Conservation (phyloP, 2,329 filamentous ascomycete species). For the Calonectria fujianensis region DNA sequence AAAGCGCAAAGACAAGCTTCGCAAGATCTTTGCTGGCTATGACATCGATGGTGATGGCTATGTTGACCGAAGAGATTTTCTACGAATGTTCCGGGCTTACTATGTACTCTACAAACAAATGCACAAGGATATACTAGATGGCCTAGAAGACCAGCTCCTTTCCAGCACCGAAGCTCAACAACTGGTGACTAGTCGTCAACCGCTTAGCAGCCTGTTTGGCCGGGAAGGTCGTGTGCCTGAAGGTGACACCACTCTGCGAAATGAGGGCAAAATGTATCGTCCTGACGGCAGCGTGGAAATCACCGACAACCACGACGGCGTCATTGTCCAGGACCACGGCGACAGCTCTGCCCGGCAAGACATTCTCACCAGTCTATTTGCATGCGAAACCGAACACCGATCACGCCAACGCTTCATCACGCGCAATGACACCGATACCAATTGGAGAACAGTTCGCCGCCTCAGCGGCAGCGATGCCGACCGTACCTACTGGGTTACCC, state of each 20-base stretch:
- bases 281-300: constrained; percentile 79
- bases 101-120: constrained; percentile 94
- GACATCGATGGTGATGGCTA: constrained; percentile 93
- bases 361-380: constrained; percentile 74
- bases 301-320: constrained; percentile 72
- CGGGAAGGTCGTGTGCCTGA: constrained; percentile 81
- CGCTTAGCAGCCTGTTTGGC: constrained; percentile 84
- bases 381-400: constrained; percentile 58
- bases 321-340: constrained; percentile 75
- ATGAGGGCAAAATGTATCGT: constrained; percentile 80
- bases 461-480: constrained; percentile 58
- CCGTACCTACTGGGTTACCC: constrained; percentile 64
- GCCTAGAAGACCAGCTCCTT: constrained; percentile 85
- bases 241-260: constrained; percentile 73
- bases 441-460: constrained; percentile 60
- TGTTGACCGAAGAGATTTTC: constrained; percentile 89
- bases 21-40: constrained; percentile 89
- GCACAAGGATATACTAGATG: constrained; percentile 87
- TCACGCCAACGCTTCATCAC: constrained; percentile 56
- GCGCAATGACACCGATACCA: constrained; percentile 58
- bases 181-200: constrained; percentile 83
- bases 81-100: constrained; percentile 94
- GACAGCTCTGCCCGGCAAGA: constrained; percentile 78
- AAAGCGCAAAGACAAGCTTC: constrained; percentile 81
- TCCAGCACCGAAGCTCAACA: constrained; percentile 85